Base-by-base conservation (phyloP, 257 asterid species). In the Primulina huaijiensis region DNA sequence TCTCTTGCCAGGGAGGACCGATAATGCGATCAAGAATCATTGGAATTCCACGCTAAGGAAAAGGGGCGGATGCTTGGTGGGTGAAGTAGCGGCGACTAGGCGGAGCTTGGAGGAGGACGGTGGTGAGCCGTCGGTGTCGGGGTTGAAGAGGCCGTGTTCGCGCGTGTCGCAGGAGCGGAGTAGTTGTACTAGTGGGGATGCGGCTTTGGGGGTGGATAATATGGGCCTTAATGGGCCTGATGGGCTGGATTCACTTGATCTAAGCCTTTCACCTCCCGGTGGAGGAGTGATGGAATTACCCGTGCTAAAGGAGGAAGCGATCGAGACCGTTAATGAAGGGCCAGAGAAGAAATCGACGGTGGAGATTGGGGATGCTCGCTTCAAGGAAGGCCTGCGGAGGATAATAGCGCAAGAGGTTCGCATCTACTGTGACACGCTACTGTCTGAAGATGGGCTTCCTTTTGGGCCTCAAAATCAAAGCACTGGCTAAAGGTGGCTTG, bases 351-450 rank as follows among this genome's bases (percentile, higher is more conserved):
- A 69, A 50, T 71, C 62, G 65, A 78, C 78, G 69, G 79, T 37
- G 38, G 79, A 66, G 78, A 73, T 73, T 31, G 80, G 71, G 29
- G 86, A 84, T 59, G 64, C 72, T 70, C 79, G 90, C 75, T 62
- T 82, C 64, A 78, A 76, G 77, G 59, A 76, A 34, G 72, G 78
- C 43, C 76, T 88, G 82, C 84, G 82, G 74, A 86, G 77, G 78
- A 81, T 86, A 79, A 84, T 88, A n/a, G 89, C 92, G n/a, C 78
- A 79, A 20, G 92, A 88, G 83, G 92, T 88, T 53, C 85, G 89
- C 11, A 76, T 69, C 64, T 84, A 88, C 74, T 75, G 82, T n/a
- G 83, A 84, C 33, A 74, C 79, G 60, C 43, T 88, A 17, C 72
- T 79, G 79, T 82, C 87, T 27, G 70, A 75, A 37, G 83, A 82